Evolutionary conservation across 208 protist species (phyloP), one percentile per base, ranked within the genome.

Genomic region (Jaenimonas drosophilae): DNA sequence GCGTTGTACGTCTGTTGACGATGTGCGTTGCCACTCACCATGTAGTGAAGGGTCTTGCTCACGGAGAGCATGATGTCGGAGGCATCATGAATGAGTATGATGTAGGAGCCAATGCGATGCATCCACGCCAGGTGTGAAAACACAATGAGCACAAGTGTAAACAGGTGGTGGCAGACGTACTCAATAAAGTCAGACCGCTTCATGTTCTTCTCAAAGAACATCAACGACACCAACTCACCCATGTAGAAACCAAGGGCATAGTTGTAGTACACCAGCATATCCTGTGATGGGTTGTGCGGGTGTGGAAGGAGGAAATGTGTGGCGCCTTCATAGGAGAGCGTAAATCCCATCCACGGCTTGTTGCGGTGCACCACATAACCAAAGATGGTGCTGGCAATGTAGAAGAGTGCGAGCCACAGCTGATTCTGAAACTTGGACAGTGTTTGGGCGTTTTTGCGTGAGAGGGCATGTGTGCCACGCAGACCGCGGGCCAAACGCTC

Each of bases 401-500:
- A 88, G 59, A 68, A 84, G 4, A 70, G n/a, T 23, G 62, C 36
- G 12, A 88, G 61, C 79, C 74, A 88, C n/a, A 74, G 9, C 46
- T 88, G 79, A 33, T 78, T 79, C 46, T 81, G 68, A 44, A 88
- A 88, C 54, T 84, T 88, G 21, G 64, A 48, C 26, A 83, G n/a
- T n/a, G n/a, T n/a, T n/a, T n/a, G n/a, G n/a, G n/a, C n/a, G n/a
- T n/a, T n/a, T n/a, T 51, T 20, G 25, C 49, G 36, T 42, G 64
- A 30, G 52, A 65, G 16, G 49, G 56, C 26, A 39, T 53, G 25
- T n/a, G n/a, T n/a, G n/a, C n/a, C n/a, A n/a, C n/a, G n/a, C n/a
- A n/a, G n/a, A n/a, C n/a, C n/a, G n/a, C n/a, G n/a, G n/a, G n/a
- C n/a, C n/a, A n/a, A n/a, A 52, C 60, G 52, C 27, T 39, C 48